These are phyloP conservation scores for Akanthomyces uredinophilus DNA, from an alignment of 2,329 filamentous ascomycete genomes.

Conservation along the genomic window DNA sequence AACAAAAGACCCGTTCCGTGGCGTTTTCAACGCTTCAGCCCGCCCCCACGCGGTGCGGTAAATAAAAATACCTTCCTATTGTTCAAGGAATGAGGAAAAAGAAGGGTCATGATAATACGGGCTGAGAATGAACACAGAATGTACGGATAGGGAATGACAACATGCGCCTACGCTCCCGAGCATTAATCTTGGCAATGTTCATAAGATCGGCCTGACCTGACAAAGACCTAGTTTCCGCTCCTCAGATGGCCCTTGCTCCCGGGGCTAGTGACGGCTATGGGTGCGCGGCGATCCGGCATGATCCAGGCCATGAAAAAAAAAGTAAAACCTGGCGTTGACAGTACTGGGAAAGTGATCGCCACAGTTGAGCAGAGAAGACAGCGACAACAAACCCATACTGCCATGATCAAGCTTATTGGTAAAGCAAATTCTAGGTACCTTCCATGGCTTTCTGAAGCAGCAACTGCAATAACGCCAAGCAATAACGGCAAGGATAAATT, in stretches of 20 bases:
- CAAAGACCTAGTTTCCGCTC: background rate
- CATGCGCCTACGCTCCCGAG: too few relatives aligned
- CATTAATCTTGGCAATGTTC: background rate
- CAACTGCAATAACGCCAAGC: background rate
- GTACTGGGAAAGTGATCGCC: background rate
- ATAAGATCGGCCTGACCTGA: background rate
- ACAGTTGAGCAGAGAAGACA: background rate
- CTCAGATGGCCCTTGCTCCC: background rate
- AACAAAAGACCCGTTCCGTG: background rate
- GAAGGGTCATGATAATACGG: background rate
- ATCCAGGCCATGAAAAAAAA: constrained; percentile 8
- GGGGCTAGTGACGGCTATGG: background rate
- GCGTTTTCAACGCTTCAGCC: background rate
- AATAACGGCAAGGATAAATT: background rate
- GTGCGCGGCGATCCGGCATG: constrained; percentile 9
- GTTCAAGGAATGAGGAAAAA: background rate
- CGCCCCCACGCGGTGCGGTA: background rate
- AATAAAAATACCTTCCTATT: constrained; percentile 1
- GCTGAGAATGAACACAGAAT: background rate
- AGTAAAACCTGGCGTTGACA: background rate
- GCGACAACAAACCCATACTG: background rate
- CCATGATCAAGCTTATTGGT: background rate
- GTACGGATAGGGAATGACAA: too few relatives aligned
- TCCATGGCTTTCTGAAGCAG: background rate
- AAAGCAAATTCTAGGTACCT: constrained; percentile 3